Evolutionary conservation across 257 asterid genomes (phyloP).

Genomic region (Penstemon newberryi): DNA sequence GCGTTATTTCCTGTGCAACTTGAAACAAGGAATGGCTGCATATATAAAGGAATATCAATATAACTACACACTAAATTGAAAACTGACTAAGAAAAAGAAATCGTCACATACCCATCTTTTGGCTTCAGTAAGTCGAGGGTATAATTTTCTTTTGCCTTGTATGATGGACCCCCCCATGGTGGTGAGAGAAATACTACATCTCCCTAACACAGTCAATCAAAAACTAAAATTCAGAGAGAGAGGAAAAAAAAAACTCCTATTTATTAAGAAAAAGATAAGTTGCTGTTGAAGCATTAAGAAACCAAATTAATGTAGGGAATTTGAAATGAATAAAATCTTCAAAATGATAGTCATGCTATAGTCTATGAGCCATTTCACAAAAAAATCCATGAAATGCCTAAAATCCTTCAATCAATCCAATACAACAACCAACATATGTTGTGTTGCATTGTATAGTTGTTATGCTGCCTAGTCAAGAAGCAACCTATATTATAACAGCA

Average conservation of each 20-base stretch:
- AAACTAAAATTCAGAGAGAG: slow-evolving; percentile 25
- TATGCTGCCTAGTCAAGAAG: background rate
- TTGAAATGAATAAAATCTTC: no score
- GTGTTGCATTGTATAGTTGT: background rate
- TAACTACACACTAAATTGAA: background rate
- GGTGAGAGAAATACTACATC: slow-evolving; percentile 87
- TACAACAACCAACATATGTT: slow-evolving; percentile 2
- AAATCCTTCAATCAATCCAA: background rate
- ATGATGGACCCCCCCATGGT: slow-evolving; percentile 98
- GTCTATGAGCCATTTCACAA: no score
- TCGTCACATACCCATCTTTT: slow-evolving; percentile 66
- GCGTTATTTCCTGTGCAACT: slow-evolving; percentile 65
- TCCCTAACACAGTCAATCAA: slow-evolving; percentile 51
- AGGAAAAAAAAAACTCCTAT: background rate
- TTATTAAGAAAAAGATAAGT: background rate
- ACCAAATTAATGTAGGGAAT: no score
- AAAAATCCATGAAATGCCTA: no score
- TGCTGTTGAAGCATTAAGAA: no score
- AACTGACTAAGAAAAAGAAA: background rate
- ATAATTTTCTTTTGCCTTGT: slow-evolving; percentile 46
- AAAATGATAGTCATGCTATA: no score
- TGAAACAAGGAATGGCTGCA: slow-evolving; percentile 72
- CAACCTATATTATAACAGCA: background rate
- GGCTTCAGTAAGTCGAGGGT: slow-evolving; percentile 79
- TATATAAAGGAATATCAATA: background rate